A percentile compares a stretch with the other conserved stretches of the same genome.
phyloP scores from a whole-genome alignment of 805 yeast species.

The Lachancea sp. region DNA sequence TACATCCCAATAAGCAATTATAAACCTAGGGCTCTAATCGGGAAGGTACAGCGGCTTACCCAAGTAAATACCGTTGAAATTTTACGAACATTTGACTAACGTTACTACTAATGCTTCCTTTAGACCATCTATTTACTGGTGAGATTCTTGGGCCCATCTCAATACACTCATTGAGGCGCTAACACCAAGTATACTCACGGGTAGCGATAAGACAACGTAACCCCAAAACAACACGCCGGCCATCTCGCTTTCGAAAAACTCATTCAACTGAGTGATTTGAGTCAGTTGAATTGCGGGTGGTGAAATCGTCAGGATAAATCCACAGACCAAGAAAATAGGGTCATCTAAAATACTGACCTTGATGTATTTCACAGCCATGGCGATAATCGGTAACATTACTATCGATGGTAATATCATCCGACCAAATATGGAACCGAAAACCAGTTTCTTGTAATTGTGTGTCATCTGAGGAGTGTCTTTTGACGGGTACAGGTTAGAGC shows the following conservation, averaged over 20 bases:
- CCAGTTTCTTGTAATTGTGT: conserved; percentile 53
- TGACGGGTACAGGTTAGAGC: conserved; percentile 70
- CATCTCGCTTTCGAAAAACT: conserved; percentile 73
- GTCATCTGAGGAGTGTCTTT: conserved; percentile 61
- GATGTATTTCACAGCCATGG: conserved; percentile 55
- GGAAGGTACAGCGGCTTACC: too few species aligned
- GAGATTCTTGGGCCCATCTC: conserved; percentile 34
- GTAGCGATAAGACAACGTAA: conserved; percentile 66
- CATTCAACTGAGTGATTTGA: conserved; percentile 73
- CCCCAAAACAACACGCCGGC: conserved; percentile 80
- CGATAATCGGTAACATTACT: conserved; percentile 59
- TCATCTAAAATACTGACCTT: conserved; percentile 67
- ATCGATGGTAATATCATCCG: conserved; percentile 75
- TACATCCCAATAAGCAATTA: too few species aligned
- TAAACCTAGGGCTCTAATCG: too few species aligned
- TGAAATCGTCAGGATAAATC: conserved; percentile 65
- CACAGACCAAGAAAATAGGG: conserved; percentile 72
- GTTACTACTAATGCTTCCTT: too few species aligned
- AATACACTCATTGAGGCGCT: conserved; percentile 51
- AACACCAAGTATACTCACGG: conserved; percentile 67
- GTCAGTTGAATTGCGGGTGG: conserved; percentile 83
- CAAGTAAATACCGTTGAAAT: too few species aligned
- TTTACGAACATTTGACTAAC: too few species aligned
- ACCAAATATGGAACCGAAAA: conserved; percentile 63
- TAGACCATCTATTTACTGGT: background rate